Evolutionary conservation across 345 rosid genomes (phyloP).

Genomic region (Hibiscus tridactylites): DNA sequence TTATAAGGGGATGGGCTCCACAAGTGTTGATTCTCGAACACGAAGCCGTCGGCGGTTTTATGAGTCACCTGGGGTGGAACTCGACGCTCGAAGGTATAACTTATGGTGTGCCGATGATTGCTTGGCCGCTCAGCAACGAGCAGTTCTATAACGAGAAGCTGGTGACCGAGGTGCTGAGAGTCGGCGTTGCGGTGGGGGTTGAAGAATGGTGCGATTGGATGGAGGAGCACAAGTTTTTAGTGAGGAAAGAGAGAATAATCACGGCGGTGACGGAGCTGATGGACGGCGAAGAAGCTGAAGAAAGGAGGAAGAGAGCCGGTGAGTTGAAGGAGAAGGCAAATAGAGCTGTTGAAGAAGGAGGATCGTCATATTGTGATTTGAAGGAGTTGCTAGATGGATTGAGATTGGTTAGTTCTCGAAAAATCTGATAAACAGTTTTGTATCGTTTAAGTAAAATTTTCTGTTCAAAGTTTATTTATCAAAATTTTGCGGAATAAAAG

Average conservation of each 20-base stretch:
- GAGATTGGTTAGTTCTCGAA: neutral
- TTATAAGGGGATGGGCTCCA: neutral
- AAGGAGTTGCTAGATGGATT: neutral
- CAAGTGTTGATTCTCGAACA: neutral
- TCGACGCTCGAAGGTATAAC: neutral
- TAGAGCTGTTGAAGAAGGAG: neutral
- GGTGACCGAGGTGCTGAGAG: neutral
- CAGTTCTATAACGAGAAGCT: neutral
- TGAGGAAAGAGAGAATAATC: slow-evolving; percentile 25
- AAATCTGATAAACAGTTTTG: too few species aligned
- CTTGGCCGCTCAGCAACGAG: neutral
- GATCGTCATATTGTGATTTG: neutral
- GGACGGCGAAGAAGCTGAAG: slow-evolving; percentile 36
- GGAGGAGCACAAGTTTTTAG: neutral
- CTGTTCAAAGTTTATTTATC: too few species aligned
- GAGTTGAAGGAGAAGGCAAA: neutral
- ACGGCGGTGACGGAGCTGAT: slow-evolving; percentile 33
- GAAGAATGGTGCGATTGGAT: neutral
- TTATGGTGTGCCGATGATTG: neutral
- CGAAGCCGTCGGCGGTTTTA: neutral
- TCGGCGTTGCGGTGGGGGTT: neutral
- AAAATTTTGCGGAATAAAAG: too few species aligned
- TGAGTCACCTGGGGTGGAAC: neutral
- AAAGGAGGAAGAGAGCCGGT: slow-evolving; percentile 7
- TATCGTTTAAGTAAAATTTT: too few species aligned